phyloP scores from a whole-genome alignment of 345 rosid genomes.

The Acer campestre region DNA sequence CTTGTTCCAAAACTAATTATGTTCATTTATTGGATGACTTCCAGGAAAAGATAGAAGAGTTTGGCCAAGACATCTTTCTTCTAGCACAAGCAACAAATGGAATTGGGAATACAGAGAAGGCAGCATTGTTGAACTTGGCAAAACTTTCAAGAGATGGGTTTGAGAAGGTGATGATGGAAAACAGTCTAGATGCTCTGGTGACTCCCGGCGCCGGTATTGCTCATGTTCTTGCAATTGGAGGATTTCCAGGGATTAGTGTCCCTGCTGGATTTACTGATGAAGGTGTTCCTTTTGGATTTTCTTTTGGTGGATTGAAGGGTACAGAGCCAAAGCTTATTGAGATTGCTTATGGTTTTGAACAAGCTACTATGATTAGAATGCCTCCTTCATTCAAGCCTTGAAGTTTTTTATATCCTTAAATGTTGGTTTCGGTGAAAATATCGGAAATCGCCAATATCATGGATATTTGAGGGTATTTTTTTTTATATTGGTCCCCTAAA shows the following conservation, averaged over 20 bases:
- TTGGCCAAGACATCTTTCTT: constrained; percentile 29
- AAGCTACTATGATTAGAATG: constrained; percentile 31
- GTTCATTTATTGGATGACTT: background rate
- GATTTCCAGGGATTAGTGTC: constrained; percentile 41
- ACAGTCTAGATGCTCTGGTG: constrained; percentile 41
- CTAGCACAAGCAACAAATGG: constrained; percentile 35
- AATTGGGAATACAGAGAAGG: constrained; percentile 25
- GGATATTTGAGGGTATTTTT: too few relatives aligned
- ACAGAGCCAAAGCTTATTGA: constrained; percentile 43
- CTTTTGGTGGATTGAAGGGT: constrained; percentile 43
- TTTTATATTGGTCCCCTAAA: too few relatives aligned
- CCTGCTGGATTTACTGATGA: constrained; percentile 39
- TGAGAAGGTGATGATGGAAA: constrained; percentile 32
- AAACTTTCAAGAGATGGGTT: constrained; percentile 30
- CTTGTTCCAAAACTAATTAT: background rate
- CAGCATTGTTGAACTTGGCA: constrained; percentile 17
- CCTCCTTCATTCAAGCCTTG: constrained; percentile 28
- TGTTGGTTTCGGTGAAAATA: too few relatives aligned
- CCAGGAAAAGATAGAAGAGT: constrained; percentile 38
- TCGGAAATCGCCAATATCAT: too few relatives aligned
- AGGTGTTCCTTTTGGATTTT: constrained; percentile 42
- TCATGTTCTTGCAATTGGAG: constrained; percentile 38
- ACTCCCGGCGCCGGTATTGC: background rate
- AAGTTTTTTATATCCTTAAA: too few relatives aligned
- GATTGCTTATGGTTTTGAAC: constrained; percentile 46